phyloP scores from a whole-genome alignment of 83 land plant species.

The Picea abies region DNA sequence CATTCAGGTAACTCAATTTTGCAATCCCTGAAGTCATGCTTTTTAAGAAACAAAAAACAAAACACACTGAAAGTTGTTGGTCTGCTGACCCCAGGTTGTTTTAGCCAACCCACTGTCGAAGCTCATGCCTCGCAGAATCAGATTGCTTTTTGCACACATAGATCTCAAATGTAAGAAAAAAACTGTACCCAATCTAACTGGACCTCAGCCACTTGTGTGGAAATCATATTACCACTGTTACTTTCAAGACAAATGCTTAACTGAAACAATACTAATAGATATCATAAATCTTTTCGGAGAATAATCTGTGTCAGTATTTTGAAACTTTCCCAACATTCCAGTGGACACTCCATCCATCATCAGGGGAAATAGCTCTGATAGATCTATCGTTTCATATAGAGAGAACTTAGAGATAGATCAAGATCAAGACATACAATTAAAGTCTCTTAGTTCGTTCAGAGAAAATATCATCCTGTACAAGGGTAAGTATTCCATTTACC shows the following conservation, averaged over 20 bases:
- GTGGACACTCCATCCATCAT: neutral
- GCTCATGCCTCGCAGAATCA: neutral
- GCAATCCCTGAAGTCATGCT: neutral
- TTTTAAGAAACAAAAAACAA: neutral
- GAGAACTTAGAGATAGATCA: neutral
- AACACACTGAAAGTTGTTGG: neutral
- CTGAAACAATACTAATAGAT: neutral
- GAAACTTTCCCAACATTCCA: no score
- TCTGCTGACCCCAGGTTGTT: neutral
- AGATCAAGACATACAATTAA: neutral
- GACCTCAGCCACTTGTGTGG: neutral
- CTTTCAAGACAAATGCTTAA: neutral
- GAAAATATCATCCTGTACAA: no score
- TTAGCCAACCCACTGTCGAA: neutral
- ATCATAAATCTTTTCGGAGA: neutral
- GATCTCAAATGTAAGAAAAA: neutral
- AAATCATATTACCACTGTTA: neutral
- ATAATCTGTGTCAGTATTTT: no score
- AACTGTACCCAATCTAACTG: constrained; percentile 1
- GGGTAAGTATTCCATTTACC: no score
- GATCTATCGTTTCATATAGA: neutral
- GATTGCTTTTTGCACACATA: neutral
- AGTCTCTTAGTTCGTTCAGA: no score
- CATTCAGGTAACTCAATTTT: neutral
- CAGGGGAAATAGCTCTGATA: neutral